Evolutionary conservation across 345 rosid genomes (phyloP).

Genomic region (Arabidopsis suecica): DNA sequence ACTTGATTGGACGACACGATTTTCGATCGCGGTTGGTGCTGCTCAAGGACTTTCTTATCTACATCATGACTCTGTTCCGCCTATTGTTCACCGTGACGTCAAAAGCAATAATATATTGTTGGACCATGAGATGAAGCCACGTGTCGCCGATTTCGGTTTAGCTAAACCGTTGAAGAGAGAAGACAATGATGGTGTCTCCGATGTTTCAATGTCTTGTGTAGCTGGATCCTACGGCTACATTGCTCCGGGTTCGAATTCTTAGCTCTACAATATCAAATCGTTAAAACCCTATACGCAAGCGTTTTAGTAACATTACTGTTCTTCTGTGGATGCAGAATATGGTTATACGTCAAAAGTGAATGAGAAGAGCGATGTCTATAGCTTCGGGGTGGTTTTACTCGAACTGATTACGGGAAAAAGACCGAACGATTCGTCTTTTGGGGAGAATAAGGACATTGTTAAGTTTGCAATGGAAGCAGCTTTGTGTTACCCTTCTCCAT

Average conservation of each 20-base stretch:
- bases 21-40: conserved; percentile 58
- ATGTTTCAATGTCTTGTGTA: conserved; percentile 54
- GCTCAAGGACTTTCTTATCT: conserved; percentile 76
- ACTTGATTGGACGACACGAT: conserved; percentile 58
- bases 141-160: conserved; percentile 79
- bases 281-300: neutral
- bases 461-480: conserved; percentile 57
- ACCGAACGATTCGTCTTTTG: conserved; percentile 63
- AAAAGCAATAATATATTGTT: conserved; percentile 76
- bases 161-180: conserved; percentile 60
- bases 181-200: conserved; percentile 14
- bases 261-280: neutral
- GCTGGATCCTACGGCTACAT: conserved; percentile 83
- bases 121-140: conserved; percentile 66
- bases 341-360: conserved; percentile 56
- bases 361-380: conserved; percentile 65
- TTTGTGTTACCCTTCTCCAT: conserved; percentile 34
- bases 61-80: conserved; percentile 73
- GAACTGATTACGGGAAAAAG: conserved; percentile 70
- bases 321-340: conserved; percentile 52
- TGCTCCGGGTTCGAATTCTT: conserved; percentile 66
- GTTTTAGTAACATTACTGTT: neutral
- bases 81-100: conserved; percentile 81
- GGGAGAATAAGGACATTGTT: conserved; percentile 62
- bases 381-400: conserved; percentile 66